Conservation (phyloP, 2,329 filamentous ascomycete genomes). For the Cyphellophora europaea region DNA sequence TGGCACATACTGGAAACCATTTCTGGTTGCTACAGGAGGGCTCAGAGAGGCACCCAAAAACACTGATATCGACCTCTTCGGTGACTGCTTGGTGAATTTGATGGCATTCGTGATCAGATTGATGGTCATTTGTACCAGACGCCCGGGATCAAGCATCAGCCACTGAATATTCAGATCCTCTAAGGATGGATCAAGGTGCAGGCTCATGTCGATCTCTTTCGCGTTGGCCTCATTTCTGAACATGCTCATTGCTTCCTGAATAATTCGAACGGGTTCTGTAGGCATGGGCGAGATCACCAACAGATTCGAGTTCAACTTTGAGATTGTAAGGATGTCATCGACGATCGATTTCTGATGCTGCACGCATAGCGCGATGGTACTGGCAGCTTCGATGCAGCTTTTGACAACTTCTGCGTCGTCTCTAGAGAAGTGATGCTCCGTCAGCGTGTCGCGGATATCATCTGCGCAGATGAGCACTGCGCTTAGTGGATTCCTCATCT, state of each 20-base stretch:
- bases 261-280: slow-evolving; percentile 55
- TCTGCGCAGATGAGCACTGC: slow-evolving; percentile 52
- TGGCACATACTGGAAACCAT: slow-evolving; percentile 1
- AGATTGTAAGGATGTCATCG: slow-evolving; percentile 63
- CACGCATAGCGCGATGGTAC: slow-evolving; percentile 66
- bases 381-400: slow-evolving; percentile 19
- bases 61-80: neutral
- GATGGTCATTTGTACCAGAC: slow-evolving; percentile 51
- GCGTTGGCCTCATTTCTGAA: slow-evolving; percentile 58
- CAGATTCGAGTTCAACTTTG: slow-evolving; percentile 66
- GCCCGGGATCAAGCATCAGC: slow-evolving; percentile 48
- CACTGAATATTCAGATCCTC: slow-evolving; percentile 3
- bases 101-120: slow-evolving; percentile 54
- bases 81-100: slow-evolving; percentile 40
- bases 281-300: slow-evolving; percentile 62
- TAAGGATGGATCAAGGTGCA: slow-evolving; percentile 6
- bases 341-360: slow-evolving; percentile 72
- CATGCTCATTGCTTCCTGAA: slow-evolving; percentile 62
- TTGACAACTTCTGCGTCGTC: neutral
- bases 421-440: neutral
- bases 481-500: slow-evolving; percentile 48
- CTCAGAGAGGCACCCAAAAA: slow-evolving; percentile 1
- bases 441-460: slow-evolving; percentile 37
- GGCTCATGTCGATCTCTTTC: slow-evolving; percentile 7
- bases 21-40: neutral